phyloP scores from a whole-genome alignment of 1,139 yeast genomes.

The Yamadazyma jaroonii region DNA sequence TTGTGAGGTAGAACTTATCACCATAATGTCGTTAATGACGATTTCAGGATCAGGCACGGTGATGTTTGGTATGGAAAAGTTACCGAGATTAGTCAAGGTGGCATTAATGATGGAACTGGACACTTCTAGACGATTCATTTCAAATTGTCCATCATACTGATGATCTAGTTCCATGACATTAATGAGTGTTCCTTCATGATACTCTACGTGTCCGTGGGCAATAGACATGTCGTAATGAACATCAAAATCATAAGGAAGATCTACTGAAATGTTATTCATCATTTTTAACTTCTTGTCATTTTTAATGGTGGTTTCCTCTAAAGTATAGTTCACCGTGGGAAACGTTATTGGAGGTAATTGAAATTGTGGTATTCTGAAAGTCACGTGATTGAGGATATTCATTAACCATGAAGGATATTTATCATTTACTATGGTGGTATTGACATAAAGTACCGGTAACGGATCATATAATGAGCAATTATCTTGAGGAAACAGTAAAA shows the following conservation, averaged over 20 bases:
- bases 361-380: conserved; percentile 1
- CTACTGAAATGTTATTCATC: too few species aligned
- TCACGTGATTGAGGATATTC: conserved; percentile 10
- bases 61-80: background rate
- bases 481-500: conserved; percentile 4
- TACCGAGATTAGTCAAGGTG: background rate
- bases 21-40: background rate
- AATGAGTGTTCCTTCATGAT: too few species aligned
- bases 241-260: too few species aligned
- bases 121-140: too few species aligned
- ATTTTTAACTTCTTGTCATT: background rate
- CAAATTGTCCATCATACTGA: too few species aligned
- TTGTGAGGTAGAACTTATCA: background rate
- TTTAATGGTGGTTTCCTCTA: background rate
- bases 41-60: conserved; percentile 3
- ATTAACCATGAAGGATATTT: conserved; percentile 13
- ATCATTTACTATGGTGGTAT: conserved; percentile 1
- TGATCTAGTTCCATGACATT: too few species aligned
- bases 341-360: background rate
- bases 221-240: too few species aligned
- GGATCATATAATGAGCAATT: conserved; percentile 6
- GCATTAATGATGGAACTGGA: background rate
- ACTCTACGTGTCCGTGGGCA: too few species aligned
- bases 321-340: too few species aligned
- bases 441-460: conserved; percentile 1